A percentile compares a stretch with the other conserved stretches of the same genome.
phyloP scores from a whole-genome alignment of 306 rosid species.

The Malus orientalis region DNA sequence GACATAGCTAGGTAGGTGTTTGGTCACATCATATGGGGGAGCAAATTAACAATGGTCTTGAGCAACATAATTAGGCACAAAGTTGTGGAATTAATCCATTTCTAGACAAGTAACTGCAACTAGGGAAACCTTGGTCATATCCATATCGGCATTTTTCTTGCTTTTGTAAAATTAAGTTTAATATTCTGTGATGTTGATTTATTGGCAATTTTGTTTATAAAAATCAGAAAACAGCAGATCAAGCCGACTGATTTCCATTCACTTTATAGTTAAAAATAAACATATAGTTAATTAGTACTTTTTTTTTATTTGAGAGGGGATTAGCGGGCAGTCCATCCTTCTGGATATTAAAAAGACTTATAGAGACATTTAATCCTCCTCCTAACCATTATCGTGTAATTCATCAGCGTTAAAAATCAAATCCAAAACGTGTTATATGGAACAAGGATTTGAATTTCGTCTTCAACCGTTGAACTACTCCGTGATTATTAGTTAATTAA shows the following conservation, averaged over 20 bases:
- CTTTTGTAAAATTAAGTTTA: background rate
- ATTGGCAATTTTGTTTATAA: background rate
- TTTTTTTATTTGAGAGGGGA: no score
- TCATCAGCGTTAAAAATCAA: no score
- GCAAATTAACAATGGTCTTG: background rate
- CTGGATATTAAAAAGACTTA: no score
- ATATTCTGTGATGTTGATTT: background rate
- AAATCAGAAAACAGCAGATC: background rate
- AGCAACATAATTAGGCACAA: background rate
- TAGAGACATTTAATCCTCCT: no score
- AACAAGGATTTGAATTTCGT: no score
- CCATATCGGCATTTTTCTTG: background rate
- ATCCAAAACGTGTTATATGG: no score
- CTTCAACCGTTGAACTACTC: no score
- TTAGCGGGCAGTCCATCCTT: no score
- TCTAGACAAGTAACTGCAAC: background rate
- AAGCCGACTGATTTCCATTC: background rate
- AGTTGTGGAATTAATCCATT: background rate
- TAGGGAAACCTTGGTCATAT: background rate
- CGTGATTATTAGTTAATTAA: no score
- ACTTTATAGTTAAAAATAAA: background rate
- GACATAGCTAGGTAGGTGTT: background rate
- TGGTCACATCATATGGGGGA: background rate
- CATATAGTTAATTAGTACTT: no score
- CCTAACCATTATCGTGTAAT: accelerated